Base-by-base conservation (phyloP, 1,139 yeast species). In the Kluyveromyces sp. region DNA sequence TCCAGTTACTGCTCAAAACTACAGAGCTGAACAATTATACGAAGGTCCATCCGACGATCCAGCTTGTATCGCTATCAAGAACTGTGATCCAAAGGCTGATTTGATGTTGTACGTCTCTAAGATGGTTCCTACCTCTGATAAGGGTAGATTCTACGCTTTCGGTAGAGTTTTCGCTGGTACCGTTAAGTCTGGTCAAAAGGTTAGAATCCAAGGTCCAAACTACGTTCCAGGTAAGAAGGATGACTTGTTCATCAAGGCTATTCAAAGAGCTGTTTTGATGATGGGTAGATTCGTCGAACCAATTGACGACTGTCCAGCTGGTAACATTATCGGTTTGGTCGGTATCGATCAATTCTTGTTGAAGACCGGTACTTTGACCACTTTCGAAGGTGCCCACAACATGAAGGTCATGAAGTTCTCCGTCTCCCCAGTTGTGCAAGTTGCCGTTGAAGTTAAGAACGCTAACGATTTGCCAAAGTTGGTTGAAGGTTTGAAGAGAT, bases 151-250 rank as follows among this genome's bases (percentile, higher is more conserved):
- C 96, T 92, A 89, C 84, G 98, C 98, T 71, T 92, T 92, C 79
- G 98, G 98, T 76, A 94, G 98, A 83, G 97, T 92, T 73, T 92
- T 92, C 80, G 86, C 97, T 66, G 98, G 98, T 89, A 92, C 97
- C 69, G 97, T 92, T 68, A 86, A 77, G 74, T 87, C 97, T 67
- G 98, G 98, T 77, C 90, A 84, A 82, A 92, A 92, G 87, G 96
- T 92, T 70, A 87, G 98, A 81, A 92, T 92, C 71, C 98, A 92
- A 81, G 98, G 98, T 78, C 98, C 97, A 72, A 90, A 90, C 96
- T 92, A 88, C 78, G 80, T 79, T 67, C 96, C 95, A 73, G 98
- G 98, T 74, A 87, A 83, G 82, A 92, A 92, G 83, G 96, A 88
- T 55, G 98, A 92, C 70, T 79, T 92, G 69, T 92, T 90, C 90